Evolutionary conservation across 352 stramenopile genomes (phyloP).

Genomic region (Lagenidium giganteum): DNA sequence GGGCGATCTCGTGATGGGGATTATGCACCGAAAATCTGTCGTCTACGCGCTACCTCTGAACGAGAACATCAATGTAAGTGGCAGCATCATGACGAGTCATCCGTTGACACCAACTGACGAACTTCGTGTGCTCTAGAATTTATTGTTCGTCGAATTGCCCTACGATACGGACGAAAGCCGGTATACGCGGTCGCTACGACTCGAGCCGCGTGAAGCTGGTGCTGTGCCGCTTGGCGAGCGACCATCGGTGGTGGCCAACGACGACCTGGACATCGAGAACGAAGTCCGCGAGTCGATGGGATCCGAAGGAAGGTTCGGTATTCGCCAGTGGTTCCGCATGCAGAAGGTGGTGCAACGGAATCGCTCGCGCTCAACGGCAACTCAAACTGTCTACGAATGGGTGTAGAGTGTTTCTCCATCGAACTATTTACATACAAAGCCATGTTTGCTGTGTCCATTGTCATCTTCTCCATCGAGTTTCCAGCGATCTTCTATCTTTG

Average conservation of each 20-base stretch:
- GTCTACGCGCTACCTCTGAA: constrained; percentile 60
- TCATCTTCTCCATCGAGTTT: not conserved
- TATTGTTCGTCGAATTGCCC: constrained; percentile 64
- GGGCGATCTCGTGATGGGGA: constrained; percentile 72
- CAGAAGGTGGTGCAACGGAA: constrained; percentile 79
- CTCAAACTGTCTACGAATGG: constrained; percentile 58
- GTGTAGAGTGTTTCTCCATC: constrained; percentile 25
- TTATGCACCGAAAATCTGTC: constrained; percentile 67
- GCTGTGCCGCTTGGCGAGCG: constrained; percentile 55
- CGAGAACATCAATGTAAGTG: constrained; percentile 55
- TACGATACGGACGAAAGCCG: constrained; percentile 74
- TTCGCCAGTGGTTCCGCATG: constrained; percentile 80
- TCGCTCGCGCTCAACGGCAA: constrained; percentile 53
- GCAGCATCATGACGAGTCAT: not conserved
- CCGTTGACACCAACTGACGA: not conserved
- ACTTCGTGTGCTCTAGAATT: constrained; percentile 26
- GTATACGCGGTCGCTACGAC: constrained; percentile 60
- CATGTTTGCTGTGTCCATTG: not conserved
- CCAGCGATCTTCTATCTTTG: too few species aligned
- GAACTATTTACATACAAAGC: not conserved
- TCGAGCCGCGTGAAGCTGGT: constrained; percentile 74
- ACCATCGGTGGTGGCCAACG: constrained; percentile 30
- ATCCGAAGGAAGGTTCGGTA: constrained; percentile 65
- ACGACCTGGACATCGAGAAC: constrained; percentile 72
- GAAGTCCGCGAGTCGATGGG: constrained; percentile 78